phyloP scores from a whole-genome alignment of 2,329 filamentous ascomycete genomes.

The Dendryphion nanum region DNA sequence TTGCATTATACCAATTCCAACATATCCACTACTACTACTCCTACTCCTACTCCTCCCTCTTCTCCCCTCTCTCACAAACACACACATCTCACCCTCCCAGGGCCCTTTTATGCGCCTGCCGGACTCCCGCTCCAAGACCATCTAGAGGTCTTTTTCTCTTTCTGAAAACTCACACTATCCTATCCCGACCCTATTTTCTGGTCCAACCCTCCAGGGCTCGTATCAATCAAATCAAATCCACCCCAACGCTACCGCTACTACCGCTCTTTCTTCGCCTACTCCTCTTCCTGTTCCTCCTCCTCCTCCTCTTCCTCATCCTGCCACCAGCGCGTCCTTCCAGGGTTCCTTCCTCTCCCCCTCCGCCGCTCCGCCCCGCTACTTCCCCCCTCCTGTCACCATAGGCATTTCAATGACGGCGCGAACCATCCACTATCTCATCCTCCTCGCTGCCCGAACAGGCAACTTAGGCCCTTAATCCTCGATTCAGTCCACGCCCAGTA shows the following conservation, averaged over 20 bases:
- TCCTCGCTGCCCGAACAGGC: slow-evolving; percentile 40
- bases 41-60: background rate
- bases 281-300: slow-evolving; percentile 16
- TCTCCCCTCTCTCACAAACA: background rate
- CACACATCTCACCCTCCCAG: background rate
- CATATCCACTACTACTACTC: no score
- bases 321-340: slow-evolving; percentile 10
- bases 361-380: slow-evolving; percentile 8
- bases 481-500: slow-evolving; percentile 1
- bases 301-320: slow-evolving; percentile 8
- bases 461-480: slow-evolving; percentile 35
- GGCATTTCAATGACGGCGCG: slow-evolving; percentile 42
- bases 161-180: no score
- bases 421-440: slow-evolving; percentile 43
- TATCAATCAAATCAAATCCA: no score
- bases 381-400: background rate
- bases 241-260: background rate
- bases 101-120: slow-evolving; percentile 18
- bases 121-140: slow-evolving; percentile 15
- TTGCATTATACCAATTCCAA: background rate
- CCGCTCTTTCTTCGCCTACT: background rate
- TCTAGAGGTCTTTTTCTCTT: no score
- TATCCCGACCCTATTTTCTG: no score
- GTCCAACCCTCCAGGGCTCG: no score
- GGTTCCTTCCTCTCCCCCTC: slow-evolving; percentile 13